Evolutionary conservation across 2,329 filamentous ascomycete species (phyloP).

Genomic region (Cladobotryum protrusum): DNA sequence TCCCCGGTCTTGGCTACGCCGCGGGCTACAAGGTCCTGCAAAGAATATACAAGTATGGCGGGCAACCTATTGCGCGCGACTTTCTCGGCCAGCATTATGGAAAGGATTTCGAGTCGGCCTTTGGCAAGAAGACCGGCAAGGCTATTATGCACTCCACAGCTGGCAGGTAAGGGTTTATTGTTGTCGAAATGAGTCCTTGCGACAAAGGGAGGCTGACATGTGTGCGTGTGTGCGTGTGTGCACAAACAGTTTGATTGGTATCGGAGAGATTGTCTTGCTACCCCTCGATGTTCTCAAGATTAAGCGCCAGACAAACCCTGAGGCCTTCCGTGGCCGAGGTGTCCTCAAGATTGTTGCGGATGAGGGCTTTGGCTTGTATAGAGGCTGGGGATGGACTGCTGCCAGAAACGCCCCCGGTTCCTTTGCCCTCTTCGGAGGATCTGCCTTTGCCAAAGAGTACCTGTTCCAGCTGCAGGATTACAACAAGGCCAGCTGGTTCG

Average conservation of each 20-base stretch:
- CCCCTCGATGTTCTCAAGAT: slow-evolving; percentile 98
- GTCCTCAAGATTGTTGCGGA: slow-evolving; percentile 84
- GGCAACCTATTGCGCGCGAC: slow-evolving; percentile 90
- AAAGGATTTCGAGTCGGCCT: slow-evolving; percentile 75
- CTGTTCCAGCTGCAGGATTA: slow-evolving; percentile 86
- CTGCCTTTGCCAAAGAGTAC: slow-evolving; percentile 96
- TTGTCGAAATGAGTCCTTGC: not conserved
- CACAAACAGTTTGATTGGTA: slow-evolving; percentile 73
- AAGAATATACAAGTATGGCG: slow-evolving; percentile 97
- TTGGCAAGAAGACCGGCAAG: slow-evolving; percentile 96
- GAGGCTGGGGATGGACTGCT: slow-evolving; percentile 96
- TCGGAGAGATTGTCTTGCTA: slow-evolving; percentile 92
- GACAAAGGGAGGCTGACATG: not conserved
- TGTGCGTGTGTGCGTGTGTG: no score
- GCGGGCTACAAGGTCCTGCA: slow-evolving; percentile 97
- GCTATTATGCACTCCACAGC: slow-evolving; percentile 96
- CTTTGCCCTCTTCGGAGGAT: slow-evolving; percentile 96
- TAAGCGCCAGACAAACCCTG: slow-evolving; percentile 98
- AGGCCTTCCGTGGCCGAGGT: slow-evolving; percentile 91
- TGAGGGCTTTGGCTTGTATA: slow-evolving; percentile 92
- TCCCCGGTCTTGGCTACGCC: slow-evolving; percentile 94
- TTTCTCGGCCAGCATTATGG: slow-evolving; percentile 77
- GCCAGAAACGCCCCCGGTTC: slow-evolving; percentile 95
- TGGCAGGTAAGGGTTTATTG: slow-evolving; percentile 56
- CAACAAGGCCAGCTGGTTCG: slow-evolving; percentile 87